A percentile compares a stretch with the other conserved stretches of the same genome.
Evolutionary conservation across 2,329 filamentous ascomycete genomes (phyloP).

Genomic region (Ophiostoma triangulosporum): DNA sequence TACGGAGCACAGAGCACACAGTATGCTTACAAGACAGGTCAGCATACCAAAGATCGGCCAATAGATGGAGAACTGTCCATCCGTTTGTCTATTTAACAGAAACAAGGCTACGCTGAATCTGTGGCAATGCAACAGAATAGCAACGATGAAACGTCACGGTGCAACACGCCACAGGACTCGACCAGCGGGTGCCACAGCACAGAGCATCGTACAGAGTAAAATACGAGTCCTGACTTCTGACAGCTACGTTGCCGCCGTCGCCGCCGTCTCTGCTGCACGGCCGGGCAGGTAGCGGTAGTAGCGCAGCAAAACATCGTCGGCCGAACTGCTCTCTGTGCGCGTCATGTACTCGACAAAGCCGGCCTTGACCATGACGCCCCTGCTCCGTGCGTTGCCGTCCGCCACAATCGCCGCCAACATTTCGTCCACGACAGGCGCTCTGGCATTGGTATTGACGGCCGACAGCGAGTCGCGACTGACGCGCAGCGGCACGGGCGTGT

Average conservation of each 20-base stretch:
- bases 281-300: slow-evolving; percentile 16
- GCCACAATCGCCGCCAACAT: slow-evolving; percentile 34
- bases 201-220: neutral
- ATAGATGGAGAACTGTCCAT: too few relatives aligned
- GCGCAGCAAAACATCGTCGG: slow-evolving; percentile 11
- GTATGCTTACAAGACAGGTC: neutral
- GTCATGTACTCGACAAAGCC: slow-evolving; percentile 37
- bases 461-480: slow-evolving; percentile 27
- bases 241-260: neutral
- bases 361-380: slow-evolving; percentile 40
- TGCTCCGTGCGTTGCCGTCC: slow-evolving; percentile 35
- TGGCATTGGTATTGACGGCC: slow-evolving; percentile 7
- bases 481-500: slow-evolving; percentile 22
- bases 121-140: too few relatives aligned
- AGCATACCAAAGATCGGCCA: too few relatives aligned
- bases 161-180: neutral
- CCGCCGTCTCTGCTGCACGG: neutral
- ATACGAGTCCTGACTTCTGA: neutral
- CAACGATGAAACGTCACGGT: neutral
- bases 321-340: slow-evolving; percentile 20
- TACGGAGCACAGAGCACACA: neutral
- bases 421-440: slow-evolving; percentile 4
- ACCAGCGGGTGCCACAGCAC: neutral
- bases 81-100: too few relatives aligned
- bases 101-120: too few relatives aligned